Evolutionary conservation across 805 yeast species (phyloP).

Genomic region (Candida maris): DNA sequence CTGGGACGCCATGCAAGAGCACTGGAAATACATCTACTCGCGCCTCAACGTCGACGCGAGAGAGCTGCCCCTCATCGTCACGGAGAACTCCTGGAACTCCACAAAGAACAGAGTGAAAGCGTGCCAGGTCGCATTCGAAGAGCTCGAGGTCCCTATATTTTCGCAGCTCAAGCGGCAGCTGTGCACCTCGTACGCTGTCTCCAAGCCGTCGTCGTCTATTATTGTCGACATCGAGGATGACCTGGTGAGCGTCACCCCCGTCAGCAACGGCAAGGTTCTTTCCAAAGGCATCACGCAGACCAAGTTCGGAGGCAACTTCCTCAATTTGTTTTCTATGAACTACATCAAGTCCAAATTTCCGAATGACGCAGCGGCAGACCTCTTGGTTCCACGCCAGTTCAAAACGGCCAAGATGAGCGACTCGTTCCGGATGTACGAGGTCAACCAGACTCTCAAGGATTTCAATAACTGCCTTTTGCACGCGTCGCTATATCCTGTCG

Average conservation of each 20-base stretch:
- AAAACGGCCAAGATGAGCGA: conserved; percentile 28
- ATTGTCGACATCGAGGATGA: conserved; percentile 79
- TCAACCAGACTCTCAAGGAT: conserved; percentile 41
- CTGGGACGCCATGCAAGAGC: conserved; percentile 63
- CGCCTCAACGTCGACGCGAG: conserved; percentile 46
- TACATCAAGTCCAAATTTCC: conserved; percentile 38
- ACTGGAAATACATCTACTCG: conserved; percentile 65
- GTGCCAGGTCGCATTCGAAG: conserved; percentile 72
- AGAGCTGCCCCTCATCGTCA: conserved; percentile 63
- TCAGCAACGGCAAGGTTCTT: conserved; percentile 69
- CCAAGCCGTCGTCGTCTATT: conserved; percentile 66
- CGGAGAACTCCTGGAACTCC: conserved; percentile 64
- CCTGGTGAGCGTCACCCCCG: conserved; percentile 68
- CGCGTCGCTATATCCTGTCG: conserved; percentile 27
- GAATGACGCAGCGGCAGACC: conserved; percentile 25
- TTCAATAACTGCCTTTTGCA: conserved; percentile 39
- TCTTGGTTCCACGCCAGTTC: conserved; percentile 33
- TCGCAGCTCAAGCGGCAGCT: conserved; percentile 74
- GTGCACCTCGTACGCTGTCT: conserved; percentile 73
- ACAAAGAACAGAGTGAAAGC: conserved; percentile 52
- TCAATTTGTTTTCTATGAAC: conserved; percentile 59
- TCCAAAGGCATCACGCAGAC: conserved; percentile 62
- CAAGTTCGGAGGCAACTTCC: conserved; percentile 80
- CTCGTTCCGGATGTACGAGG: conserved; percentile 39
- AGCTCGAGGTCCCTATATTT: conserved; percentile 69